These are phyloP conservation scores for Mrakia blollopis DNA, from an alignment of 768 basidiomycete genomes.

Conservation along the genomic window DNA sequence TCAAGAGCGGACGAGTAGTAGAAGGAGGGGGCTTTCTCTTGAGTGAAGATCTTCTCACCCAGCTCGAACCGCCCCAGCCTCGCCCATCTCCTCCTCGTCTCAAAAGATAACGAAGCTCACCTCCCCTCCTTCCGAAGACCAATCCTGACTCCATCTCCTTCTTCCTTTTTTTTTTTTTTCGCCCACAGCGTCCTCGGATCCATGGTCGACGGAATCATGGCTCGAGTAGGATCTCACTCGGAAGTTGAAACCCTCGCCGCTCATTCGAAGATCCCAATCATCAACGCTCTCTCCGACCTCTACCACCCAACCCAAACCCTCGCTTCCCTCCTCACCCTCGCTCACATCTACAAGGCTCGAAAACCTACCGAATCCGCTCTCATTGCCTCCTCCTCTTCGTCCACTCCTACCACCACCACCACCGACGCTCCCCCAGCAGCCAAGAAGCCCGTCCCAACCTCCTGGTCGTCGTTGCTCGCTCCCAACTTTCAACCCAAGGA, in stretches of 20 bases:
- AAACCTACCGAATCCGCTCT: constrained; percentile 34
- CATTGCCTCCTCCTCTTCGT: constrained; percentile 35
- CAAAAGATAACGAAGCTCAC: background rate
- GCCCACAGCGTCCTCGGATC: constrained; percentile 65
- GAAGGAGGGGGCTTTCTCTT: no score
- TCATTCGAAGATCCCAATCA: constrained; percentile 85
- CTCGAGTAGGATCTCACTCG: constrained; percentile 83
- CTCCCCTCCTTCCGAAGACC: background rate
- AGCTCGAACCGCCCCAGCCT: no score
- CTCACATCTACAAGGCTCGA: constrained; percentile 52
- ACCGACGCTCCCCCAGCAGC: background rate
- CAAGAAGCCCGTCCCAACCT: constrained; percentile 10
- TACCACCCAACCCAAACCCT: constrained; percentile 97
- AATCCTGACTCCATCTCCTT: background rate
- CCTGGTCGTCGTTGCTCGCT: constrained; percentile 25
- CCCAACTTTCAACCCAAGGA: constrained; percentile 14
- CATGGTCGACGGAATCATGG: constrained; percentile 96
- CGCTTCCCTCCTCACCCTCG: constrained; percentile 84
- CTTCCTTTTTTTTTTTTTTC: constrained; percentile 2
- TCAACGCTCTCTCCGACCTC: constrained; percentile 90
- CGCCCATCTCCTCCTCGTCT: background rate
- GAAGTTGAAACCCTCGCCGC: constrained; percentile 94
- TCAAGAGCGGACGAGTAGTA: no score
- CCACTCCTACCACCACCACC: constrained; percentile 22
- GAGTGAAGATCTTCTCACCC: no score